phyloP scores from a whole-genome alignment of 106 monocot species.

The Dendrobium huoshanense region DNA sequence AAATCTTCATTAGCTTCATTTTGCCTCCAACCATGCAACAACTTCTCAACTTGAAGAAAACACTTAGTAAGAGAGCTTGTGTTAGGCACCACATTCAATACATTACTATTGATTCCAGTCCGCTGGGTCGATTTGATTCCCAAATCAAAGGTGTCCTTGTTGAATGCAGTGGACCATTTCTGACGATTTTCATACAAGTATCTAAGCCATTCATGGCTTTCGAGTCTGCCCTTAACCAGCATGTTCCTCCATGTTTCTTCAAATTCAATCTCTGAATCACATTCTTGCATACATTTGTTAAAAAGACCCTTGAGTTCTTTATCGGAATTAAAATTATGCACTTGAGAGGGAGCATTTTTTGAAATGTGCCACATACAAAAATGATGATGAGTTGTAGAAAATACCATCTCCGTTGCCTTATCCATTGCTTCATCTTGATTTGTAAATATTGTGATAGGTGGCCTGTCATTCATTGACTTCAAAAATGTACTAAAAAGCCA shows the following conservation, averaged over 20 bases:
- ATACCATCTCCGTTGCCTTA: slow-evolving; percentile 22
- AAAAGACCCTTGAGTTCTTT: slow-evolving; percentile 22
- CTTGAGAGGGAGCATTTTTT: slow-evolving; percentile 13
- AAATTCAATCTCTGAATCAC: slow-evolving; percentile 18
- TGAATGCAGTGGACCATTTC: slow-evolving; percentile 30
- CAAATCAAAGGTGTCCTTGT: slow-evolving; percentile 20
- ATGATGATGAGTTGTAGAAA: slow-evolving; percentile 25
- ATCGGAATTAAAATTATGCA: slow-evolving; percentile 14
- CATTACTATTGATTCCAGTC: slow-evolving; percentile 19
- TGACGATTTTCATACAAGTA: slow-evolving; percentile 14
- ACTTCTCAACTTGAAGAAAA: slow-evolving; percentile 15
- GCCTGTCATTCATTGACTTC: slow-evolving; percentile 31
- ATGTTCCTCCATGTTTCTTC: slow-evolving; percentile 28
- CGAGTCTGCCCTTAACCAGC: slow-evolving; percentile 10
- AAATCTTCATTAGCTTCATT: slow-evolving; percentile 30
- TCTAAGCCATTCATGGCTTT: slow-evolving; percentile 24
- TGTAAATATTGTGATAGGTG: slow-evolving; percentile 35
- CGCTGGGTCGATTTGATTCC: slow-evolving; percentile 17
- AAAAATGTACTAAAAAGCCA: slow-evolving; percentile 41
- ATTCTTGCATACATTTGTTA: slow-evolving; percentile 26
- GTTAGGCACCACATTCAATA: slow-evolving; percentile 16
- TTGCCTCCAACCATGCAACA: slow-evolving; percentile 10
- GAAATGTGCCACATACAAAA: slow-evolving; percentile 19
- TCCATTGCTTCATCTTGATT: slow-evolving; percentile 24
- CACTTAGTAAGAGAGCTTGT: slow-evolving; percentile 19